These are phyloP conservation scores for Diaporthe vaccinii DNA, from an alignment of 2,329 filamentous ascomycete genomes.

Conservation along the genomic window DNA sequence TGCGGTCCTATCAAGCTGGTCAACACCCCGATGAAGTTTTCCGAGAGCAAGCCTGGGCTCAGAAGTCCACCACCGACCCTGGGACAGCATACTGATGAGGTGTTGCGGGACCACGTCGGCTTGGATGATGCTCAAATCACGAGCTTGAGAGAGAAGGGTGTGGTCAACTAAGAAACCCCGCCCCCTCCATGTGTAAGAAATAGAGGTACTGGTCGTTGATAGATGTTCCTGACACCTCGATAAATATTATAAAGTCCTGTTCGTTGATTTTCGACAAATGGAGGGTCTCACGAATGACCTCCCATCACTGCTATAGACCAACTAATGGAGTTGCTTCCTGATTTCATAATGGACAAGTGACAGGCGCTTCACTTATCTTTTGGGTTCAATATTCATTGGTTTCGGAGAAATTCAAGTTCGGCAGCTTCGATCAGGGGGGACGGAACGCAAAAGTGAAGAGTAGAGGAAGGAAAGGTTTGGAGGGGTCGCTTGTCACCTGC, in stretches of 20 bases:
- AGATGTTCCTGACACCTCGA: neutral
- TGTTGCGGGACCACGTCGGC: conserved; percentile 75
- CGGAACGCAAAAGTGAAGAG: neutral
- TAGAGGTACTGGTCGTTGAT: neutral
- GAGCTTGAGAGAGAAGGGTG: conserved; percentile 74
- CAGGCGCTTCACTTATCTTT: too few relatives aligned
- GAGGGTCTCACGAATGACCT: neutral
- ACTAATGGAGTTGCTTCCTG: neutral
- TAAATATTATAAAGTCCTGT: neutral
- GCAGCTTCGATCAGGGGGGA: too few relatives aligned
- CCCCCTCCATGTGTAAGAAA: conserved; percentile 46
- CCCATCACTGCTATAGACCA: neutral
- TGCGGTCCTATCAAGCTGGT: conserved; percentile 92
- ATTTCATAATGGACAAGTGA: neutral
- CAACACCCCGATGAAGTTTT: conserved; percentile 96
- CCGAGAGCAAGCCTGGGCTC: conserved; percentile 81
- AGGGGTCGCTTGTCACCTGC: neutral
- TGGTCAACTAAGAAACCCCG: conserved; percentile 60
- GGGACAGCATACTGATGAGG: conserved; percentile 87
- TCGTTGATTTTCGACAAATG: neutral
- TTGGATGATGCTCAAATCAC: conserved; percentile 71
- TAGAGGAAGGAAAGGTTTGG: neutral
- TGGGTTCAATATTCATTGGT: too few relatives aligned
- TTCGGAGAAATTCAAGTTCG: too few relatives aligned
- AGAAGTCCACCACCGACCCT: conserved; percentile 85